These are phyloP conservation scores for Pichia scutulata DNA, from an alignment of 805 yeast species.

Conservation along the genomic window DNA sequence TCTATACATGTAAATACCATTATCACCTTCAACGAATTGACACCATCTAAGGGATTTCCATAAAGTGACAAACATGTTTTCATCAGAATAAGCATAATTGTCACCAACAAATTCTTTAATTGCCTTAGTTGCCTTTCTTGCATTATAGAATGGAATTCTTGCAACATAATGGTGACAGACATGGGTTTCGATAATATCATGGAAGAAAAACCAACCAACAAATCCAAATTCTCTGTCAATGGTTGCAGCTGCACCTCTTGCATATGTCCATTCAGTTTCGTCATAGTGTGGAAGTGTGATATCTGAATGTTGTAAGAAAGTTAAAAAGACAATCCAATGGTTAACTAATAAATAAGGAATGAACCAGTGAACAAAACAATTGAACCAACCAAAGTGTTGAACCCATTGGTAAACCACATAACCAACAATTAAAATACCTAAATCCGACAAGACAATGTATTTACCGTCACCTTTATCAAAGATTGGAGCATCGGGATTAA, in stretches of 20 bases:
- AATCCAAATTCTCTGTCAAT: conserved; percentile 57
- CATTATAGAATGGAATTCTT: conserved; percentile 49
- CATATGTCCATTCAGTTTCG: conserved; percentile 51
- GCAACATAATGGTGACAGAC: conserved; percentile 50
- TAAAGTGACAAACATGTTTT: conserved; percentile 49
- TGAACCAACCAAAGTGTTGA: conserved; percentile 39
- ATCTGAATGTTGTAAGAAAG: conserved; percentile 57
- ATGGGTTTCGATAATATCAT: conserved; percentile 52
- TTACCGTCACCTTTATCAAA: conserved; percentile 49
- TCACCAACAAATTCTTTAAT: conserved; percentile 46
- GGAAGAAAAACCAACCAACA: conserved; percentile 49
- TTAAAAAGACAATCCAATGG: conserved; percentile 60
- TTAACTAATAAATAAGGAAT: conserved; percentile 53
- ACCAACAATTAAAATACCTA: conserved; percentile 42
- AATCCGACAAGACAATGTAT: conserved; percentile 47
- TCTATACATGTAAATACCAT: conserved; percentile 62
- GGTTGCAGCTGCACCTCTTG: conserved; percentile 61
- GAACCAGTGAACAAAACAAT: conserved; percentile 47
- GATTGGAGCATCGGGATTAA: conserved; percentile 46
- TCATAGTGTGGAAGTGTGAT: conserved; percentile 53
- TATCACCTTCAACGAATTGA: conserved; percentile 63
- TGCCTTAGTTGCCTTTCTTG: conserved; percentile 45
- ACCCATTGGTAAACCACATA: conserved; percentile 46
- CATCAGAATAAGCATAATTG: conserved; percentile 42
- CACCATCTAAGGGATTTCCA: conserved; percentile 57